Base-by-base conservation (phyloP, 345 rosid species). In the Rhizophora mangle region DNA sequence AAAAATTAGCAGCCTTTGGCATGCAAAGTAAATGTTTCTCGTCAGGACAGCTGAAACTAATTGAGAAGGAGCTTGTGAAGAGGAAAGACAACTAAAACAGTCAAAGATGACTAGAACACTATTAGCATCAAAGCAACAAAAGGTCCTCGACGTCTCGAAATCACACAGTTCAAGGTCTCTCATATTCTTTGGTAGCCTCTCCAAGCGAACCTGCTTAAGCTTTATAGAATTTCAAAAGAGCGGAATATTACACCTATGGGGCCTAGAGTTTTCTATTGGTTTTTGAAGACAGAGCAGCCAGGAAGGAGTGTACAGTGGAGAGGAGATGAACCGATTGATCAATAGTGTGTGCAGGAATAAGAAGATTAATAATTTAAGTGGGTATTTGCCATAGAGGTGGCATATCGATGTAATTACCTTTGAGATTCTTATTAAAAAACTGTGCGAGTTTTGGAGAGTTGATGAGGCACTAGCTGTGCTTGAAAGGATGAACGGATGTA, bases 391-490 rank as follows among this genome's bases (percentile, higher is more conserved):
- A 74, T 86, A 19, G 81, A 80, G 67, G 82, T 82, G 5, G 72
- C 80, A 70, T 55, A 89, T 22, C 85, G 89, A 81, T 76, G 78
- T 83, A 16, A 82, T 85, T 13, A 89, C 97, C 11, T 85, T 83
- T 11, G 96, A 92, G 74, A 81, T 87, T 70, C 81, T 86, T 51
- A 79, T 88, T 26, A 86, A 91, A 39, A 67, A 78, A 6, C 32
- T 86, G 67, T 89, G 96, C 76, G 87, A 88, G 81, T 71, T 65
- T 43, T 64, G 83, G 63, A 88, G 79, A 75, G 79, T 87, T 21
- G 93, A 87, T 78, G 85, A 78, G 53, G 97, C 96, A 3, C 63
- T 88, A n/a, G 72, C 84, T 51, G 76, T 88, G 55, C 81, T 94
- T 54, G 76, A 87, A 46, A 62, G 71, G 62, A 76, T 91, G 85